Base-by-base conservation (phyloP, 164 flowering plant genomes). In the Stephania cephalantha region DNA sequence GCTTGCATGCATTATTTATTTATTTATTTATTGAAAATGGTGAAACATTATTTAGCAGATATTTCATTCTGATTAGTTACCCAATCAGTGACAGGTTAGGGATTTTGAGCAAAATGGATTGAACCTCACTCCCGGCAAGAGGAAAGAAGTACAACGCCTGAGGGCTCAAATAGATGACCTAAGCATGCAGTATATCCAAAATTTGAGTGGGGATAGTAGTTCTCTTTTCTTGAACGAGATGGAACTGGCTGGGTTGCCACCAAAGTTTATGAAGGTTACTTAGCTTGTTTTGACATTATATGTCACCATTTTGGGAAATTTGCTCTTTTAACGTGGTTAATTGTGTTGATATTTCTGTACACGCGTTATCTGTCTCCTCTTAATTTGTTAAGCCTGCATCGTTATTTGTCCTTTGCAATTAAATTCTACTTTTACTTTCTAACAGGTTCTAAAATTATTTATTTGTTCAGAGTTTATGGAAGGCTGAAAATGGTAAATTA, bases 91-190 rank as follows among this genome's bases (percentile, higher is more conserved):
- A 89, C 97, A 95, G 99, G 85, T 95, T 76, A 84, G 83, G 84
- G 97, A 91, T 74, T 96, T 90, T 82, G 98, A 96, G 81, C 88
- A 87, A 67, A 94, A 89, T 88, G 99, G 99, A n/a, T 77, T 92
- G 85, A 89, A 87, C 81, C 95, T 96, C 48, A 87, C 95, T 46
- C 73, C 73, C 76, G 84, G 92, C 72, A 96, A 91, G 83, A 89
- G 87, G 81, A 88, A 90, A 80, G 97, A 96, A 81, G 83, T 90
- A 77, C 89, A 86, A 64, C 89, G 92, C 6, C 77, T 96, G 85
- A 89, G 78, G 81, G 63, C 73, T 72, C 85, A 89, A 74, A 89
- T 96, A 68, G 93, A 89, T 80, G 91, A 89, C 68, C 88, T 91
- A 64, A 88, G 98, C 78, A 81, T 84, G 79, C 85, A 48, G 61